Evolutionary conservation across 805 yeast genomes (phyloP), one percentile per base, ranked within the genome.

Genomic region (Lachancea sp.): DNA sequence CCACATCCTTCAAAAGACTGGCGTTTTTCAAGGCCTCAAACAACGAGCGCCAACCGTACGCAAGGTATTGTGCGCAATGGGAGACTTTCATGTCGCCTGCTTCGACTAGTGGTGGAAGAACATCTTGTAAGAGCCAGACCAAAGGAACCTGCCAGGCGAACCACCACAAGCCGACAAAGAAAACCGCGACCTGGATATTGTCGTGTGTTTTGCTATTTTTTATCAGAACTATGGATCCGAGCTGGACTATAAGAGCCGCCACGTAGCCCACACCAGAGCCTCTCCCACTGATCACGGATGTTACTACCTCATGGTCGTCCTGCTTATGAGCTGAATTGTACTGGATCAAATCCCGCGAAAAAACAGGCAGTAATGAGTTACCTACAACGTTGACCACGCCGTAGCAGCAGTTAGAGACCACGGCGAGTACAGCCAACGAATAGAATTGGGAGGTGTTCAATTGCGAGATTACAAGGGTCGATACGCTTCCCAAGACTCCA

Each of bases 361-460:
- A 62, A 1, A 76, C 69, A 0, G 93, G 89, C 36, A 85, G 60
- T 51, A 78, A 77, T 1, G 93, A 81, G 59, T 85, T 85, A 6
- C 89, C 90, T 52, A 89, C 82, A 10, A 85, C 91, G 45, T 81
- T 81, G 2, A 82, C 87, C 8, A 84, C 86, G 1, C 95, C 95
- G 62, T 77, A 85, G 18, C 84, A 75, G 13, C 82, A 70, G 54
- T 82, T 85, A 1, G 87, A 82, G 0, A 79, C 40, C 5, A 83
- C 72, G 13, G 85, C 82, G 13, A 81, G 61, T 0, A 77, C 18
- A 0, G 82, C 69, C 15, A 68, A 51, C 20, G 55, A 39, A 37
- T 65, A 65, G 30, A 57, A 58, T 30, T 63, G 67, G n/a, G 57
- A 42, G 10, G 57, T 39, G 19, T 50, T 47, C 12, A 66, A 50